These are phyloP conservation scores for Lodderomyces elongisporus DNA, from an alignment of 1,139 yeast species.

Conservation along the genomic window DNA sequence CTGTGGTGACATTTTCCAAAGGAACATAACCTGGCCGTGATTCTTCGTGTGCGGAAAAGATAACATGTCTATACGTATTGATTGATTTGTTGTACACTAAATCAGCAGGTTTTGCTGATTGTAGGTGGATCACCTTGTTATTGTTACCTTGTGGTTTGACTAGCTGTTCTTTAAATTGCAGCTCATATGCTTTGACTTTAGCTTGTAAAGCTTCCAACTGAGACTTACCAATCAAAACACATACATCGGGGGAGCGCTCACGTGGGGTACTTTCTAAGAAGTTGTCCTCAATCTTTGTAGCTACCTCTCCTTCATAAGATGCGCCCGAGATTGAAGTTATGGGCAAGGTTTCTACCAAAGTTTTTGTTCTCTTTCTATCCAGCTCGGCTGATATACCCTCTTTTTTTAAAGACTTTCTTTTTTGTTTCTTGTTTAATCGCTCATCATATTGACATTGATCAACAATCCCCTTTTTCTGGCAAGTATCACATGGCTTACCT, in stretches of 20 bases:
- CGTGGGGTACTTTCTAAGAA: no score
- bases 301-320: background rate
- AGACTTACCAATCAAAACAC: conserved; percentile 13
- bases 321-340: background rate
- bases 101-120: background rate
- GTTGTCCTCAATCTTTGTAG: background rate
- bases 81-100: conserved; percentile 10
- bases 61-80: conserved; percentile 7
- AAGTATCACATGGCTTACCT: conserved; percentile 37
- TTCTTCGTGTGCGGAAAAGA: conserved; percentile 12
- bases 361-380: background rate
- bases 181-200: conserved; percentile 11
- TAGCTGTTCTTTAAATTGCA: no score
- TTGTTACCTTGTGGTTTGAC: background rate
- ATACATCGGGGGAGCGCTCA: conserved; percentile 7
- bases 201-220: conserved; percentile 13
- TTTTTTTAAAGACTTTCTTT: background rate
- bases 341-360: background rate
- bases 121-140: background rate
- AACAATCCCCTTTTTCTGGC: conserved; percentile 24
- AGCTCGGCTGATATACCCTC: no score
- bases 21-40: conserved; percentile 12
- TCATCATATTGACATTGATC: conserved; percentile 12
- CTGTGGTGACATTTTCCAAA: conserved; percentile 9
- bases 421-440: conserved; percentile 5